Conservation (phyloP, 176 grass and related monocot genomes). For the Triticum dicoccoides region DNA sequence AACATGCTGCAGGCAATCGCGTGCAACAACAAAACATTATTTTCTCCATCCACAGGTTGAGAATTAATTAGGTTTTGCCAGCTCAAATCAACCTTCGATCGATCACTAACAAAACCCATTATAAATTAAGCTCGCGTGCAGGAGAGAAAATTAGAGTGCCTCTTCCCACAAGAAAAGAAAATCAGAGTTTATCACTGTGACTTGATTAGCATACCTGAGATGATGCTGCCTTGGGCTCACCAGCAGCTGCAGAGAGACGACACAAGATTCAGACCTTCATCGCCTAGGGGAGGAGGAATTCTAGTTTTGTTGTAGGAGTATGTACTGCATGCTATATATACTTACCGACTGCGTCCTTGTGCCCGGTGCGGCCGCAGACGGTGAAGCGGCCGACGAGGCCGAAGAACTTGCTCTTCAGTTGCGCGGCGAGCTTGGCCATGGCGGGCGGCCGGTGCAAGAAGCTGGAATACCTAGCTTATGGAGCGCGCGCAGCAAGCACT, state of each 20-base stretch:
- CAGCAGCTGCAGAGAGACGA: constrained; percentile 1
- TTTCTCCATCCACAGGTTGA: background rate
- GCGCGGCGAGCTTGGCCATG: constrained; percentile 47
- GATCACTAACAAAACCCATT: background rate
- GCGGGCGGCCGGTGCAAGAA: background rate
- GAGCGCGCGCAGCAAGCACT: background rate
- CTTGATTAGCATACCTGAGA: constrained; percentile 22
- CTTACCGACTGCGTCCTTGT: constrained; percentile 31
- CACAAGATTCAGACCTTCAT: background rate
- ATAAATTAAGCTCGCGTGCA: background rate
- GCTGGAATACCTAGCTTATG: background rate
- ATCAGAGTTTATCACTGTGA: background rate
- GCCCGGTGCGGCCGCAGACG: constrained; percentile 23
- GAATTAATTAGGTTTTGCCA: no score
- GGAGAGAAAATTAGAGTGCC: background rate
- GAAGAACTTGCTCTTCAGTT: constrained; percentile 45
- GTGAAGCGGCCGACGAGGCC: constrained; percentile 37
- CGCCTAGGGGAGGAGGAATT: background rate
- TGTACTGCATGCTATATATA: background rate
- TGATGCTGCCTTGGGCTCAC: constrained; percentile 7
- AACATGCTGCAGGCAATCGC: constrained; percentile 14
- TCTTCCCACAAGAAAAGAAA: background rate
- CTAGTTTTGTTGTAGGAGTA: no score
- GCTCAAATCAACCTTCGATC: background rate
- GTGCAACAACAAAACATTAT: background rate